Evolutionary conservation across 2,329 filamentous ascomycete species (phyloP), one percentile per base, ranked within the genome.

Genomic region (Chalaropsis ovoidea): DNA sequence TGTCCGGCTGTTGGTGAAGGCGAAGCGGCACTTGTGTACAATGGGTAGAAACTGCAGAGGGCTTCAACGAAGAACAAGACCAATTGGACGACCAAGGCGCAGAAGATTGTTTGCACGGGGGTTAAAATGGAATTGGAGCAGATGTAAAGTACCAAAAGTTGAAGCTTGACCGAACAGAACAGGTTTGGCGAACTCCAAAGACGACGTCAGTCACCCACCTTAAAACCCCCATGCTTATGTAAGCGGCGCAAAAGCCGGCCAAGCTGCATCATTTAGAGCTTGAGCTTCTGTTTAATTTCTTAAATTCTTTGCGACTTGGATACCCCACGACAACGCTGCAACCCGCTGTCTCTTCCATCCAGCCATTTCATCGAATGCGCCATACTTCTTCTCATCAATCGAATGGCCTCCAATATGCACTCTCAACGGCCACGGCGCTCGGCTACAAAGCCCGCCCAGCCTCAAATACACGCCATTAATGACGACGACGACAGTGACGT

Each of bases 401-500:
- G 31, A 31, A 62, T 62, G 61, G 24, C 61, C 24, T 45, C 61
- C 43, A 49, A 19, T 45, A 19, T 35, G 11, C 24, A 22, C 31
- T 35, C 58, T 15, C 58, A 58, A 24, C 64, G 64, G 13, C 58
- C 64, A 24, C 58, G 64, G 31, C 64, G 64, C 27, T 52, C 64
- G 13, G 39, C 64, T 17, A 27, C 58, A 47, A 62, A 13, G 31
- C 17, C 42, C 22, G 15, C 24, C 24, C 17, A 13, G 61, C 19
- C 6, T 22, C 43, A 22, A 62, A n/a, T 62, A 3, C 54, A 56
- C 35, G 22, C 11, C n/a, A 27, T 31, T 41, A 27, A 62, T 19
- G 27, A 31, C 19, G 64, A 66, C 13, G 60, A 58, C 61, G 72
- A 72, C 49, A 71, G 71, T 24, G 74, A 74, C 61, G 75, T 76